These are phyloP conservation scores for Hemileia vastatrix DNA, from an alignment of 1,284 basidiomycete genomes.

Conservation along the genomic window DNA sequence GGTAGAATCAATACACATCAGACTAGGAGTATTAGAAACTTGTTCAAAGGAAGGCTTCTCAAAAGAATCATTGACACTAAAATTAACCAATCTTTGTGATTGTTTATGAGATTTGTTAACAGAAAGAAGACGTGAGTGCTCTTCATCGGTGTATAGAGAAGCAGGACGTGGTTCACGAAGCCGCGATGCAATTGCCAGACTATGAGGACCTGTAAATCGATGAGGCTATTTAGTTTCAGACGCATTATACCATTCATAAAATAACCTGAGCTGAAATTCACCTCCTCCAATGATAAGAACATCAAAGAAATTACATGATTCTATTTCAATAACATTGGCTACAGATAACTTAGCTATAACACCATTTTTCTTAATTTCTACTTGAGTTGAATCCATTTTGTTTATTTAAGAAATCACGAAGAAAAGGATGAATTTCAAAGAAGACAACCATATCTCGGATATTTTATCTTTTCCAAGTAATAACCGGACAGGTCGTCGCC, in stretches of 20 bases:
- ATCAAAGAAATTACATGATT: constrained; percentile 17
- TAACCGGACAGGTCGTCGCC: too few species aligned
- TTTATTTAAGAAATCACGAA: too few species aligned
- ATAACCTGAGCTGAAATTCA: not conserved
- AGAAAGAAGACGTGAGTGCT: constrained; percentile 36
- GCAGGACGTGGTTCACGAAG: constrained; percentile 32
- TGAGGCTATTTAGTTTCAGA: not conserved
- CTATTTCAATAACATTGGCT: too few species aligned
- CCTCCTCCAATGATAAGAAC: constrained; percentile 23
- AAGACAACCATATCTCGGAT: too few species aligned
- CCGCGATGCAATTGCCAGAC: constrained; percentile 31
- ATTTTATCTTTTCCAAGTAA: too few species aligned
- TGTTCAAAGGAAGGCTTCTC: not conserved
- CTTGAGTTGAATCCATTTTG: too few species aligned
- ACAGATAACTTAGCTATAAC: too few species aligned
- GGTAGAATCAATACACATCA: constrained; percentile 28
- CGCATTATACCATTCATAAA: not conserved
- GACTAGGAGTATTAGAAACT: not conserved
- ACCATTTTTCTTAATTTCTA: too few species aligned
- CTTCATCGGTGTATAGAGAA: constrained; percentile 37
- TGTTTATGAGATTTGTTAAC: constrained; percentile 7
- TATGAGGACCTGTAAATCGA: constrained; percentile 30
- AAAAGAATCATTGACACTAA: constrained; percentile 16
- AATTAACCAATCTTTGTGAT: constrained; percentile 25
- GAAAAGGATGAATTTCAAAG: too few species aligned